phyloP scores from a whole-genome alignment of 176 grass and related monocot genomes.

The Chrysopogon serrulatus region DNA sequence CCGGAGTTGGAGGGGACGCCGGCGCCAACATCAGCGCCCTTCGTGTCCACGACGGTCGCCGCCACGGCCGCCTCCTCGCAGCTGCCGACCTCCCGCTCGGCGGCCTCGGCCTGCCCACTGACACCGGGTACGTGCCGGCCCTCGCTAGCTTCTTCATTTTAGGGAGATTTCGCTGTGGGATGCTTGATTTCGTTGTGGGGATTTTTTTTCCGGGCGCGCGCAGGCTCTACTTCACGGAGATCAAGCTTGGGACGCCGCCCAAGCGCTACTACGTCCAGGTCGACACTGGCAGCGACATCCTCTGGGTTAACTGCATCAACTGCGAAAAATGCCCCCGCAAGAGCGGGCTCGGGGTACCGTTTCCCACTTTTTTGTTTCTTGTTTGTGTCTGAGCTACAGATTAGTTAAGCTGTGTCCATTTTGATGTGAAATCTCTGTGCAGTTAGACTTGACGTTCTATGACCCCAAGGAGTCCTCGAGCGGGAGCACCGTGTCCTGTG shows the following conservation, averaged over 20 bases:
- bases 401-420: not conserved
- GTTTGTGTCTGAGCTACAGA: not conserved
- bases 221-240: slow-evolving; percentile 91
- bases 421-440: not conserved
- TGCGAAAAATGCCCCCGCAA: slow-evolving; percentile 68
- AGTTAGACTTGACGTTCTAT: slow-evolving; percentile 89
- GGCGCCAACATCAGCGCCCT: not conserved
- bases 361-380: not conserved
- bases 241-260: slow-evolving; percentile 81
- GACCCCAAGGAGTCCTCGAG: slow-evolving; percentile 68
- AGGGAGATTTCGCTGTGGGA: not conserved
- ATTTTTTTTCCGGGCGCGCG: not conserved
- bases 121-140: slow-evolving; percentile 52
- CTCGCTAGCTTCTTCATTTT: not conserved
- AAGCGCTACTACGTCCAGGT: slow-evolving; percentile 87
- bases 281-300: slow-evolving; percentile 93
- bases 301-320: slow-evolving; percentile 92
- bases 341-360: slow-evolving; percentile 75
- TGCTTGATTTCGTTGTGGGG: not conserved
- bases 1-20: not conserved
- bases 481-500: slow-evolving; percentile 35
- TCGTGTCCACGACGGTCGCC: slow-evolving; percentile 41
- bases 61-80: slow-evolving; percentile 53
- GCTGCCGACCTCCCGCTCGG: slow-evolving; percentile 56
- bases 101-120: slow-evolving; percentile 54